A percentile compares a stretch with the other conserved stretches of the same genome.
These are phyloP conservation scores for Solanum aculeatissimum DNA, from an alignment of 305 asterid genomes.

Conservation along the genomic window DNA sequence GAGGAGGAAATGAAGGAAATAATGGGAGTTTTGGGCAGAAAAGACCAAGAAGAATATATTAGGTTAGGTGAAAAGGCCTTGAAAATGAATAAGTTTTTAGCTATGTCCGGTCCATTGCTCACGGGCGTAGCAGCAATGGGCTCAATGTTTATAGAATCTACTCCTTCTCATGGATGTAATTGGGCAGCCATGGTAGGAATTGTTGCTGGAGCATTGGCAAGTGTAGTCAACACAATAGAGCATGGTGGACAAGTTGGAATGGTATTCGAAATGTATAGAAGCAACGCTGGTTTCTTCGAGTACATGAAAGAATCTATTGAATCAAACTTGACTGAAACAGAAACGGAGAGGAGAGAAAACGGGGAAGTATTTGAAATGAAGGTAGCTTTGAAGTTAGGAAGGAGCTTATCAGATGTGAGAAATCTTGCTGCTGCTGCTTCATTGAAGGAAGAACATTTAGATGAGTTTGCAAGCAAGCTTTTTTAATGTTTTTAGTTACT, in stretches of 20 bases:
- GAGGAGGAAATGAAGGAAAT: slow-evolving; percentile 30
- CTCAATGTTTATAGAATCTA: slow-evolving; percentile 6
- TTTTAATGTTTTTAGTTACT: slow-evolving; percentile 4
- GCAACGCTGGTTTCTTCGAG: slow-evolving; percentile 66
- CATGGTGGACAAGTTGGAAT: slow-evolving; percentile 79
- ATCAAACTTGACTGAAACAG: slow-evolving; percentile 27
- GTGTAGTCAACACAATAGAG: slow-evolving; percentile 41
- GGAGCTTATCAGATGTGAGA: slow-evolving; percentile 30
- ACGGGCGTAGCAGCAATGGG: slow-evolving; percentile 27
- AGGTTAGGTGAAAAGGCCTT: slow-evolving; percentile 29
- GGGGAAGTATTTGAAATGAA: slow-evolving; percentile 35
- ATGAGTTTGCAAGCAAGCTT: slow-evolving; percentile 63
- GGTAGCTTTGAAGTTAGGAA: slow-evolving; percentile 32
- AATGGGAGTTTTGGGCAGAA: slow-evolving; percentile 8
- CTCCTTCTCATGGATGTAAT: neutral
- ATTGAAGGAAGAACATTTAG: slow-evolving; percentile 5
- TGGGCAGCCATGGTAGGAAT: slow-evolving; percentile 37
- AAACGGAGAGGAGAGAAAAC: slow-evolving; percentile 17
- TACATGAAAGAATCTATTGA: slow-evolving; percentile 48
- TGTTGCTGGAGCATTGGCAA: slow-evolving; percentile 49
- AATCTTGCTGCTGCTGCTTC: slow-evolving; percentile 20
- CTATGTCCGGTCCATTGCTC: slow-evolving; percentile 25
- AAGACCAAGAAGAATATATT: slow-evolving; percentile 27
- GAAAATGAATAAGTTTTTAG: slow-evolving; percentile 25
- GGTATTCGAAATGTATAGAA: slow-evolving; percentile 68